Evolutionary conservation across 192 early-diverging fungal species (phyloP).

Genomic region (Coemansia sp.): DNA sequence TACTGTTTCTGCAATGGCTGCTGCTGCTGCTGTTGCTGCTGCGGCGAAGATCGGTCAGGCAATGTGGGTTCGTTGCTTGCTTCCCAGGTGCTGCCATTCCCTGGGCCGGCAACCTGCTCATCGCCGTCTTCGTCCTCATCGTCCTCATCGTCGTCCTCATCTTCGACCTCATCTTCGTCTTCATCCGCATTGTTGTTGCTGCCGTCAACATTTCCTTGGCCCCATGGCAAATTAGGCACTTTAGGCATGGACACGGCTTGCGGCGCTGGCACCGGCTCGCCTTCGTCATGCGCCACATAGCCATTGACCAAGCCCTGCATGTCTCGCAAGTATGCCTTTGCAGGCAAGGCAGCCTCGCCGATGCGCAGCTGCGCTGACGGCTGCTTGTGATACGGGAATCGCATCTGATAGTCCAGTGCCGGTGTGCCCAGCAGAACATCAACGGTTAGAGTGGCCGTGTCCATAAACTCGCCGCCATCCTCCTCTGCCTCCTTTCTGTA

Average conservation of each 20-base stretch:
- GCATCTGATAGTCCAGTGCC: constrained; percentile 18
- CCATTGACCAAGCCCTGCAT: constrained; percentile 40
- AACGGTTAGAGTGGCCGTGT: constrained; percentile 37
- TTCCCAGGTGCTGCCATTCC: neutral
- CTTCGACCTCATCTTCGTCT: constrained; percentile 30
- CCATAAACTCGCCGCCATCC: constrained; percentile 27
- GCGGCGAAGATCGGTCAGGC: too few relatives aligned
- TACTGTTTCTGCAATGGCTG: neutral
- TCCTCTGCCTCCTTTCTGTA: constrained; percentile 60
- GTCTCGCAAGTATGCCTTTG: constrained; percentile 38
- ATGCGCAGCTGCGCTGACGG: constrained; percentile 18
- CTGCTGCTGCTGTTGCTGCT: neutral
- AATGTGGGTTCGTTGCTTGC: too few relatives aligned
- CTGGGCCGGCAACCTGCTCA: neutral
- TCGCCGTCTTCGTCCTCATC: constrained; percentile 1
- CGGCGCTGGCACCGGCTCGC: constrained; percentile 6
- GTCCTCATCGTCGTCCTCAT: constrained; percentile 20
- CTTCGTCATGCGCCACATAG: constrained; percentile 18
- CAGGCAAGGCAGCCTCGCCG: constrained; percentile 16
- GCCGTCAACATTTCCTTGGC: constrained; percentile 4
- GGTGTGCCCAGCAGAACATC: constrained; percentile 22
- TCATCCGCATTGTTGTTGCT: constrained; percentile 20
- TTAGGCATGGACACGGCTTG: constrained; percentile 23
- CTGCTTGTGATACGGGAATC: constrained; percentile 26
- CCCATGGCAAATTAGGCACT: constrained; percentile 40